A percentile compares a stretch with the other conserved stretches of the same genome.
Conservation (phyloP, 495 filamentous ascomycete species). For the Sordaria brevicollis region DNA sequence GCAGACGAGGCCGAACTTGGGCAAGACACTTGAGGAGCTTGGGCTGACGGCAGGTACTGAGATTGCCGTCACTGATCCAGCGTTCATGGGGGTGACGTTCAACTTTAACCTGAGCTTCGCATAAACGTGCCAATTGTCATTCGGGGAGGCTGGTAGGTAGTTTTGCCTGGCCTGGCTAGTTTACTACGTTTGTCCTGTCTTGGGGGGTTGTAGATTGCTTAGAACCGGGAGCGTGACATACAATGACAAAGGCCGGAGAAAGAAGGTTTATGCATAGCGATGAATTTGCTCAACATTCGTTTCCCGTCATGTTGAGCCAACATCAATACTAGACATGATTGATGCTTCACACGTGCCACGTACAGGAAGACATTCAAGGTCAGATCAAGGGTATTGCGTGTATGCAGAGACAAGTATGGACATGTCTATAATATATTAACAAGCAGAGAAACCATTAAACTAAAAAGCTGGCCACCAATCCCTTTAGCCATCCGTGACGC, state of each 20-base stretch:
- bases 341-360: not conserved
- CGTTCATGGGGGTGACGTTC: slow-evolving; percentile 62
- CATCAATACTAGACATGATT: not conserved
- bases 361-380: not conserved
- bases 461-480: slow-evolving; percentile 1
- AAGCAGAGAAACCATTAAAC: slow-evolving; percentile 1
- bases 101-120: slow-evolving; percentile 49
- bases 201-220: not conserved
- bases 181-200: not conserved
- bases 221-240: not conserved
- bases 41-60: slow-evolving; percentile 37
- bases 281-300: not conserved
- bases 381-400: not conserved
- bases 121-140: not conserved
- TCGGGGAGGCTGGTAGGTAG: not conserved
- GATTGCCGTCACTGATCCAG: slow-evolving; percentile 73
- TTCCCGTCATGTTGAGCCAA: not conserved
- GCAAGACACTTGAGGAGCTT: slow-evolving; percentile 52
- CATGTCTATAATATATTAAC: not conserved
- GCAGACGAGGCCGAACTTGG: slow-evolving; percentile 71
- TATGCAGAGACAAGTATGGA: not conserved
- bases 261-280: not conserved
- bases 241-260: not conserved
- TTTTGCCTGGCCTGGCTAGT: not conserved
- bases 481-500: slow-evolving; percentile 16